Percentiles rank a stretch among this genome's conserved stretches.
phyloP scores from a whole-genome alignment of 441 rosid species.

The Rhodomyrtus psidioides region DNA sequence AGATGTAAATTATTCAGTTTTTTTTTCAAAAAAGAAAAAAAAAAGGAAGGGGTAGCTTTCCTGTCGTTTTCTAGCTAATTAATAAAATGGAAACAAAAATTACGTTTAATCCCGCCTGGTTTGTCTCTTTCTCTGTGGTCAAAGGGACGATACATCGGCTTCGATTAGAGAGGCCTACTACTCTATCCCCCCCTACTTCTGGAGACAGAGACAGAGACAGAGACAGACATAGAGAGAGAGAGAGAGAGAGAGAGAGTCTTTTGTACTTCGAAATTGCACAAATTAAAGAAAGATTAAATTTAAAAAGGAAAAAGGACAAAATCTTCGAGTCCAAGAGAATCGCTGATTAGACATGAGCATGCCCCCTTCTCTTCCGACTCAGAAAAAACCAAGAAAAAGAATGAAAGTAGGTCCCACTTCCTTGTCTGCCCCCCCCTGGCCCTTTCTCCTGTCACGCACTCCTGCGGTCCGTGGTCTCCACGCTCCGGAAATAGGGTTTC shows the following conservation, averaged over 20 bases:
- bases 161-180: neutral
- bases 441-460: neutral
- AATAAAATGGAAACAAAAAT: neutral
- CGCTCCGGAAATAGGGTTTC: neutral
- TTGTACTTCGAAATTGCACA: neutral
- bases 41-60: neutral
- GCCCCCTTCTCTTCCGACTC: neutral
- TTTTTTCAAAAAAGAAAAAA: neutral
- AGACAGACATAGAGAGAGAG: neutral
- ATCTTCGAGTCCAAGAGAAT: neutral
- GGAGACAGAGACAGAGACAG: neutral
- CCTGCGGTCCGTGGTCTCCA: neutral
- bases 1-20: neutral
- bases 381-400: neutral
- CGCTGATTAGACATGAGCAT: neutral
- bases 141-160: neutral
- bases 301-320: neutral
- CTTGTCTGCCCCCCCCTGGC: neutral
- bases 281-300: no score
- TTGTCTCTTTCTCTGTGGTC: neutral
- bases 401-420: neutral
- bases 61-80: neutral
- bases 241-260: neutral
- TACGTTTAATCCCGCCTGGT: neutral
- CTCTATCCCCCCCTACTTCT: neutral